Base-by-base conservation (phyloP, 352 stramenopile genomes). In the Sclerospora graminicola region DNA sequence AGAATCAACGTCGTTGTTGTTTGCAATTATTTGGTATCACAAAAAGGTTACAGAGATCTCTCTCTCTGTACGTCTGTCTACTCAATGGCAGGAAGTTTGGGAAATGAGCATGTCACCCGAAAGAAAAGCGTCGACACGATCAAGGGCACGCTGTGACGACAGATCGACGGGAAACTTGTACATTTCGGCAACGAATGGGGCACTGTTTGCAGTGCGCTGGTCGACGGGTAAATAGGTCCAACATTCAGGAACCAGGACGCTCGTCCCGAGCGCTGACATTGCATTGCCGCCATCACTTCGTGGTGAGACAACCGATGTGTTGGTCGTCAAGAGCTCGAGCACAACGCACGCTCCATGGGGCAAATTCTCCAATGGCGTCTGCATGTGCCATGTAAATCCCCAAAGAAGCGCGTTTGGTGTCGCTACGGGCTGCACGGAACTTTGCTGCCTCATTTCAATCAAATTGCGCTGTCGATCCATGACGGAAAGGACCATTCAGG, bases 181-280 rank as follows among this genome's bases (percentile, higher is more conserved):
- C 80, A 91, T 88, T 59, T 91, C 75, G 11, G 65, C 48, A 39
- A 71, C 88, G 15, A 89, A 42, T 11, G 70, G 45, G 35, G 68
- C 67, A 35, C 66, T 84, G 45, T 84, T 88, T 43, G 75, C 69
- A 5, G 75, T 88, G 41, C 75, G 77, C 47, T 86, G 73, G 48
- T 89, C 77, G 9, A 91, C 73, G 47, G 85, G 80, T 18, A 89
- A 51, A 50, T 82, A 89, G 29, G 80, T 89, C 75, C 77, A 91
- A 55, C 75, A 91, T 45, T 89, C 71, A 4, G 77, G 74, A 19
- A 73, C 46, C 27, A 73, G 73, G 27, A 73, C 68, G 8, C 63
- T 63, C 4, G 60, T 57, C 1, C 63, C 63, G 4, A 69, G 58
- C 7, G 62, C 51, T n/a, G n/a, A n/a, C n/a, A n/a, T n/a, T n/a